phyloP scores from a whole-genome alignment of 768 basidiomycete genomes.

The Rhizopogon sp. region DNA sequence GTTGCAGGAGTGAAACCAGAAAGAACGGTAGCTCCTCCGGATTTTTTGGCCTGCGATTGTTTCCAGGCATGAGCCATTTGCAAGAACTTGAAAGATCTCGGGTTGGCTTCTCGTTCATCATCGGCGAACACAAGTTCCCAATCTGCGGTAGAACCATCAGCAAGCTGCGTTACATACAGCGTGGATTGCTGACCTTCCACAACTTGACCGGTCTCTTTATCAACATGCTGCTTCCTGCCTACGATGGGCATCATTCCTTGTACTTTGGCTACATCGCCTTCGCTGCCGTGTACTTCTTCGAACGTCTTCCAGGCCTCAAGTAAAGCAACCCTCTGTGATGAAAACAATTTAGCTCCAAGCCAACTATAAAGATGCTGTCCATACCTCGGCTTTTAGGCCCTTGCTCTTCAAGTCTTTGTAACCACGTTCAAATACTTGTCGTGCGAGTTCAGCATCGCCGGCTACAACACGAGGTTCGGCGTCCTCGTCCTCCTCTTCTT shows the following conservation, averaged over 20 bases:
- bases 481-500: constrained; percentile 60
- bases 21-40: constrained; percentile 29
- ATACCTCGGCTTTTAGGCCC: constrained; percentile 83
- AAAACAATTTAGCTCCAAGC: background rate
- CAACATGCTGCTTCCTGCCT: constrained; percentile 77
- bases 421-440: constrained; percentile 79
- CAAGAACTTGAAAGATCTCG: constrained; percentile 92
- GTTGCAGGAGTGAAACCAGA: constrained; percentile 47
- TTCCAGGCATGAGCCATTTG: constrained; percentile 95
- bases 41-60: constrained; percentile 41
- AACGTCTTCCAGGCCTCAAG: constrained; percentile 95
- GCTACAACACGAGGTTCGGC: constrained; percentile 51
- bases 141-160: constrained; percentile 41
- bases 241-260: constrained; percentile 92
- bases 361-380: constrained; percentile 11
- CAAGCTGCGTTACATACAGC: background rate
- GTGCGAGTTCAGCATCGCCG: constrained; percentile 65
- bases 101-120: constrained; percentile 91
- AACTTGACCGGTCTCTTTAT: constrained; percentile 78
- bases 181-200: constrained; percentile 63
- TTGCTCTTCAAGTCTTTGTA: constrained; percentile 84
- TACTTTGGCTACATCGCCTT: constrained; percentile 74
- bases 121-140: constrained; percentile 96
- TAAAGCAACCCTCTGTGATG: constrained; percentile 74
- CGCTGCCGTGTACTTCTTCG: constrained; percentile 74